phyloP scores from a whole-genome alignment of 2,329 filamentous ascomycete species.

The Akanthomyces muscarius region DNA sequence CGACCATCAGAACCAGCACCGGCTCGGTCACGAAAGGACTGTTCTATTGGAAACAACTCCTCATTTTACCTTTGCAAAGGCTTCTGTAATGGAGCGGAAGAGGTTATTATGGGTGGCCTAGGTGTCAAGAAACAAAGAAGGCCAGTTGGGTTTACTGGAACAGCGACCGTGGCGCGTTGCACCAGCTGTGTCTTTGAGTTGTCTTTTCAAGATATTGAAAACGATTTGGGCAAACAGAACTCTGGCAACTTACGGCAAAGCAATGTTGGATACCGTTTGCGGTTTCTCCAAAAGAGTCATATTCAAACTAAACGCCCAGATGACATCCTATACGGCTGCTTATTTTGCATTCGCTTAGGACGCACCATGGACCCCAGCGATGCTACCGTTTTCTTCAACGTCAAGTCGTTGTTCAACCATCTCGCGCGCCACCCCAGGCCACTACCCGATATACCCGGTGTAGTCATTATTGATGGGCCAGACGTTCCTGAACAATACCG shows the following conservation, averaged over 20 bases:
- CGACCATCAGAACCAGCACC: conserved; percentile 3
- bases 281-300: conserved; percentile 55
- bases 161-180: conserved; percentile 47
- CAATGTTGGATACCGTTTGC: conserved; percentile 47
- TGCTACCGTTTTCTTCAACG: conserved; percentile 53
- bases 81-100: conserved; percentile 52
- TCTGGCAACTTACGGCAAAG: conserved; percentile 44
- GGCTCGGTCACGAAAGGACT: conserved; percentile 29
- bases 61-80: conserved; percentile 52
- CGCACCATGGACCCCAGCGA: conserved; percentile 51
- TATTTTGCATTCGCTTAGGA: conserved; percentile 50
- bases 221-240: conserved; percentile 46
- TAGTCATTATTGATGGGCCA: conserved; percentile 45
- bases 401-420: conserved; percentile 50
- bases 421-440: conserved; percentile 51
- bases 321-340: conserved; percentile 51
- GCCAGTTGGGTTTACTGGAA: conserved; percentile 42
- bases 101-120: conserved; percentile 43
- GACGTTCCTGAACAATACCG: conserved; percentile 37
- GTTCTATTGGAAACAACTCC: conserved; percentile 41
- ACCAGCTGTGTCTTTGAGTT: conserved; percentile 51
- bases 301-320: conserved; percentile 46
- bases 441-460: conserved; percentile 44
- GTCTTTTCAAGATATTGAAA: conserved; percentile 49
- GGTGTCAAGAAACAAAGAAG: conserved; percentile 50